Conservation (phyloP, 495 filamentous ascomycete genomes). For the Oidiodendron maius region DNA sequence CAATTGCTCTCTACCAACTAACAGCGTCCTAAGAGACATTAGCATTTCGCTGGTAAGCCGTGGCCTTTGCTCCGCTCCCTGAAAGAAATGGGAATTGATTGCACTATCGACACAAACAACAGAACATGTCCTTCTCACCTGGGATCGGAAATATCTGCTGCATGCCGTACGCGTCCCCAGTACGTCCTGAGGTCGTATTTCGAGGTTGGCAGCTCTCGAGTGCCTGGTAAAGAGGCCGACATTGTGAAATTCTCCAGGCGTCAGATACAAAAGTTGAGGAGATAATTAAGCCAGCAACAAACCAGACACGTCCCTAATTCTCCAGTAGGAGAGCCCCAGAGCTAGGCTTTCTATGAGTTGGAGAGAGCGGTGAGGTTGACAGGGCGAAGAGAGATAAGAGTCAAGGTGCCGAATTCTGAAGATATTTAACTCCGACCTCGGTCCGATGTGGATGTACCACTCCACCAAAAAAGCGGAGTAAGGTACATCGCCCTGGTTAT, state of each 20-base stretch:
- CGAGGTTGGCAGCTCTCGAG: constrained; percentile 77
- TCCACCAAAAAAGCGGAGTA: no score
- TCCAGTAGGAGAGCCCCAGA: no score
- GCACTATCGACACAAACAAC: constrained; percentile 18
- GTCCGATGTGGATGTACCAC: no score
- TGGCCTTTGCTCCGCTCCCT: neutral
- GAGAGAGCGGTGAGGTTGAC: neutral
- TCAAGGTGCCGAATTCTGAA: no score
- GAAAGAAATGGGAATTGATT: constrained; percentile 9
- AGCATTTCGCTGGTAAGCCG: neutral
- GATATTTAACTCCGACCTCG: neutral
- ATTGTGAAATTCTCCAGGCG: constrained; percentile 36
- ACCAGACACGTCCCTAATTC: no score
- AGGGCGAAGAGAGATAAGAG: neutral
- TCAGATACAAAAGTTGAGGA: no score
- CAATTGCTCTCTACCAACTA: constrained; percentile 69
- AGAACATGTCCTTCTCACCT: constrained; percentile 58
- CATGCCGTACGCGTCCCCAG: constrained; percentile 89
- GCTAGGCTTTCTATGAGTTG: neutral
- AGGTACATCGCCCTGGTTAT: no score
- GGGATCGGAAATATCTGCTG: constrained; percentile 85
- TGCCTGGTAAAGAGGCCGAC: constrained; percentile 87
- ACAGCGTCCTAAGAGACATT: constrained; percentile 56
- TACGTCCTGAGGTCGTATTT: constrained; percentile 91
- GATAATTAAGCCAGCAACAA: no score